Evolutionary conservation across 768 basidiomycete species (phyloP).

Genomic region (Boletus subparvulus): DNA sequence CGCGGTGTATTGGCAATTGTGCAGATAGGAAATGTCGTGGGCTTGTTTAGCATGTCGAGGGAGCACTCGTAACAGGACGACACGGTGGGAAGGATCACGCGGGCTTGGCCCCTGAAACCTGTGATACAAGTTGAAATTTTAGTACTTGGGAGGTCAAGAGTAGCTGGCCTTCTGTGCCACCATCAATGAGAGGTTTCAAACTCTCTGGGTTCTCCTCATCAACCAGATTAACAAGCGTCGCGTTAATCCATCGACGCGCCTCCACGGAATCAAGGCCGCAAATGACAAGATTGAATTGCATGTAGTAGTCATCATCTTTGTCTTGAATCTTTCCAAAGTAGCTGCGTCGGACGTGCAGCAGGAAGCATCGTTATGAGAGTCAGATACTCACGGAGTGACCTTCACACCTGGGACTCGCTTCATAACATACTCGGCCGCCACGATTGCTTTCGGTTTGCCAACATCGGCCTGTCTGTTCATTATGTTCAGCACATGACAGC

Average conservation of each 20-base stretch:
- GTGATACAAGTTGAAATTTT: slow-evolving; percentile 1
- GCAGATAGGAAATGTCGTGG: slow-evolving; percentile 95
- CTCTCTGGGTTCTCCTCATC: slow-evolving; percentile 92
- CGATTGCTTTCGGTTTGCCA: slow-evolving; percentile 89
- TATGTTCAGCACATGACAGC: neutral
- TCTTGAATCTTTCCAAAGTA: slow-evolving; percentile 99
- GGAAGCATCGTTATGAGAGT: neutral
- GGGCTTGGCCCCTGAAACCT: slow-evolving; percentile 99
- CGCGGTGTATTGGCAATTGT: slow-evolving; percentile 99
- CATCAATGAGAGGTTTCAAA: slow-evolving; percentile 95
- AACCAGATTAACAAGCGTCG: slow-evolving; percentile 92
- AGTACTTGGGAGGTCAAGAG: neutral
- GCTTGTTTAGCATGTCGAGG: slow-evolving; percentile 97
- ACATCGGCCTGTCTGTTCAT: slow-evolving; percentile 77
- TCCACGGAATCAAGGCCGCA: slow-evolving; percentile 98
- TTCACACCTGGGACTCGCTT: slow-evolving; percentile 92
- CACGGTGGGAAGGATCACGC: slow-evolving; percentile 93
- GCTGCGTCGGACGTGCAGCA: slow-evolving; percentile 41
- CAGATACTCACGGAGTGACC: slow-evolving; percentile 82
- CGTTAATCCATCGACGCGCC: slow-evolving; percentile 98
- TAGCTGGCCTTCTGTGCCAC: slow-evolving; percentile 88
- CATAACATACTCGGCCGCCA: slow-evolving; percentile 97
- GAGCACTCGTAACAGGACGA: slow-evolving; percentile 98
- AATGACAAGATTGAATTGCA: slow-evolving; percentile 95
- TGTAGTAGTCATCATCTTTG: slow-evolving; percentile 91